Conservation (phyloP, 2,329 filamentous ascomycete species). For the Amesomyces nigricolor region DNA sequence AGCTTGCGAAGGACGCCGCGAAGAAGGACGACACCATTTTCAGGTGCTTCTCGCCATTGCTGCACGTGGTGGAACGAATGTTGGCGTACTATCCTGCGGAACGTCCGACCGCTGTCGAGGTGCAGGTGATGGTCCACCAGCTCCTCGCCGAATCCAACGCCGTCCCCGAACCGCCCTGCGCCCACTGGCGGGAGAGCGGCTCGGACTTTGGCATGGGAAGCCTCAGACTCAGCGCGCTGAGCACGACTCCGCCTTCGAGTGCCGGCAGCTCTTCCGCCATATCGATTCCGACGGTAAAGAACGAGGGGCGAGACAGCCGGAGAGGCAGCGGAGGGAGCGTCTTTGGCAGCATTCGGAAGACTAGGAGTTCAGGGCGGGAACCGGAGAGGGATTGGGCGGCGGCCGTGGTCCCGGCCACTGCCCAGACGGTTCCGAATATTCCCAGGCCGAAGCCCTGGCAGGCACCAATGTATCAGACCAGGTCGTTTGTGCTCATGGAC, state of each 20-base stretch:
- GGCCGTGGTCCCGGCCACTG: background rate
- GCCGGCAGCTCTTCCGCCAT: constrained; percentile 23
- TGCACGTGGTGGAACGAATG: constrained; percentile 51
- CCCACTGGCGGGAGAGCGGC: constrained; percentile 41
- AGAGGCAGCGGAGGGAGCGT: constrained; percentile 23
- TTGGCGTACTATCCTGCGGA: constrained; percentile 46
- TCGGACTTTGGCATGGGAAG: constrained; percentile 20
- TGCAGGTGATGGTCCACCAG: constrained; percentile 48
- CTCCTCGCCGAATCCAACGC: constrained; percentile 45
- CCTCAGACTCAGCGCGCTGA: constrained; percentile 26
- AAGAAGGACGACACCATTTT: constrained; percentile 47
- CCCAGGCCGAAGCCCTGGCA: background rate
- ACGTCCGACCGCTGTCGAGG: constrained; percentile 47
- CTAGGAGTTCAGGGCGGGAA: background rate
- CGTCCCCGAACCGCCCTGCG: constrained; percentile 48
- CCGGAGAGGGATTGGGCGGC: background rate
- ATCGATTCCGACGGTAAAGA: constrained; percentile 30
- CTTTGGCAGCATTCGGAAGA: constrained; percentile 21
- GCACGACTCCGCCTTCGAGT: constrained; percentile 16
- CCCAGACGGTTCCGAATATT: too few species aligned
- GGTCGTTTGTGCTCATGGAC: background rate
- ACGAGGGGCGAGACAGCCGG: constrained; percentile 28
- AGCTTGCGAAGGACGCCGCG: constrained; percentile 53
- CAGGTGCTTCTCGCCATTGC: constrained; percentile 45
- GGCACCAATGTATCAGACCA: background rate